phyloP scores from a whole-genome alignment of 352 stramenopile genomes.

The Globisporangium cederbergense region DNA sequence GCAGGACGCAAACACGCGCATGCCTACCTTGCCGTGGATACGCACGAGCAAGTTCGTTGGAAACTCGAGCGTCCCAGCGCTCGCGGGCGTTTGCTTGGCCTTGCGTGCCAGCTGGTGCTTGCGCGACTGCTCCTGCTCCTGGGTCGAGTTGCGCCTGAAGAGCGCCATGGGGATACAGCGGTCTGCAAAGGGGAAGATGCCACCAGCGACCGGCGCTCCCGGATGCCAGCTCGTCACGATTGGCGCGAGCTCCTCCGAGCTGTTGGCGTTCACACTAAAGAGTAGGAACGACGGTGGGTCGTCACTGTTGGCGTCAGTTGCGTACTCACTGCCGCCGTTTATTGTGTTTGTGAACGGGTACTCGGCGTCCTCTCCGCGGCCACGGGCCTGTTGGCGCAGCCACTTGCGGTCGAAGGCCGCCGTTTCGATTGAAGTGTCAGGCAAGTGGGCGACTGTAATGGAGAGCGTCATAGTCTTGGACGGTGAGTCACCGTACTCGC shows the following conservation, averaged over 20 bases:
- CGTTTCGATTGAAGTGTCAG: constrained; percentile 38
- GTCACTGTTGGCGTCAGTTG: not conserved
- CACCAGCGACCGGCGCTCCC: constrained; percentile 32
- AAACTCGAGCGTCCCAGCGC: constrained; percentile 21
- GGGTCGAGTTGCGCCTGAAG: not conserved
- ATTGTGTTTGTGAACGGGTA: constrained; percentile 27
- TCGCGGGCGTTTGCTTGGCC: constrained; percentile 8
- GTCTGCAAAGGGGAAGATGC: constrained; percentile 36
- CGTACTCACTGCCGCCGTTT: not conserved
- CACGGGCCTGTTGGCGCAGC: constrained; percentile 37
- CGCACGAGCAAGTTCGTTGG: constrained; percentile 44
- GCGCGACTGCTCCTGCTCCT: not conserved
- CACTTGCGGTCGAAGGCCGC: constrained; percentile 51
- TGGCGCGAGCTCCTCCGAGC: constrained; percentile 34
- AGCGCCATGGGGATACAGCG: constrained; percentile 32
- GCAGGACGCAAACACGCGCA: constrained; percentile 36
- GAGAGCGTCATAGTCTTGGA: constrained; percentile 20
- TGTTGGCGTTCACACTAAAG: constrained; percentile 51
- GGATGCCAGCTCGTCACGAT: constrained; percentile 38
- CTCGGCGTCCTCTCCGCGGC: constrained; percentile 24
- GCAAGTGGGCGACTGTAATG: constrained; percentile 46
- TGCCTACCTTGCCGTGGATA: constrained; percentile 31
- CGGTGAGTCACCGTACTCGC: constrained; percentile 8
- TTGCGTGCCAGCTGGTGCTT: constrained; percentile 10
- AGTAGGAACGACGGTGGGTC: constrained; percentile 43